phyloP scores from a whole-genome alignment of 805 yeast genomes.

The Blastobotrys chiropterorum region DNA sequence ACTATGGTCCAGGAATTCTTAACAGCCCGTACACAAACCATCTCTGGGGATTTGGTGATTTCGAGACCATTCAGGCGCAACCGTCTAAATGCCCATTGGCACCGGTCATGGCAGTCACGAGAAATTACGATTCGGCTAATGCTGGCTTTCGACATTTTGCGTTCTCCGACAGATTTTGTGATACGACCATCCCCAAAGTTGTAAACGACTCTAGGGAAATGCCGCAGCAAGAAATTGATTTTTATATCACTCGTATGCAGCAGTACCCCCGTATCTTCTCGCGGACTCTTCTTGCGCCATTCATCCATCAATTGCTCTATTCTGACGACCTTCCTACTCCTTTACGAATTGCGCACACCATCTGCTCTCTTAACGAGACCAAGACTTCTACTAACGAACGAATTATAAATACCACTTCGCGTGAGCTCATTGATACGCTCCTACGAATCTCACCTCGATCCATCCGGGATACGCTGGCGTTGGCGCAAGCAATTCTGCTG shows the following conservation, averaged over 20 bases:
- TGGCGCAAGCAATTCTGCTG: conserved; percentile 8
- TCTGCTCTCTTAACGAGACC: conserved; percentile 6
- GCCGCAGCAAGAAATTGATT: background rate
- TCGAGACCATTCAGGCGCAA: background rate
- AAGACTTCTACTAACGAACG: background rate
- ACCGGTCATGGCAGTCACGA: background rate
- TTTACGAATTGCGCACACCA: conserved; percentile 8
- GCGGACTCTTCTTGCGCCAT: conserved; percentile 1
- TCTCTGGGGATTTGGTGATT: background rate
- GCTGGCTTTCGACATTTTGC: background rate
- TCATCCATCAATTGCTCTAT: conserved; percentile 11
- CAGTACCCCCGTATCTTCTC: conserved; percentile 6
- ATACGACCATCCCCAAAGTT: background rate
- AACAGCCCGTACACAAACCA: background rate
- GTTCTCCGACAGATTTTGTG: background rate
- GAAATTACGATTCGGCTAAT: background rate
- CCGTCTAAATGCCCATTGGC: background rate
- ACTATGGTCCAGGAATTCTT: background rate
- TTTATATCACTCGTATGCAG: conserved; percentile 1
- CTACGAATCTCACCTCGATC: background rate
- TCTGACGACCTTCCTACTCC: conserved; percentile 7
- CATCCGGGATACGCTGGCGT: conserved; percentile 7
- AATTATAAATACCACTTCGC: background rate
- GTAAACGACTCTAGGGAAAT: background rate
- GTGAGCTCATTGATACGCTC: background rate